Conservation (phyloP, 2,329 filamentous ascomycete genomes). For the Penicillium sclerotigenum region DNA sequence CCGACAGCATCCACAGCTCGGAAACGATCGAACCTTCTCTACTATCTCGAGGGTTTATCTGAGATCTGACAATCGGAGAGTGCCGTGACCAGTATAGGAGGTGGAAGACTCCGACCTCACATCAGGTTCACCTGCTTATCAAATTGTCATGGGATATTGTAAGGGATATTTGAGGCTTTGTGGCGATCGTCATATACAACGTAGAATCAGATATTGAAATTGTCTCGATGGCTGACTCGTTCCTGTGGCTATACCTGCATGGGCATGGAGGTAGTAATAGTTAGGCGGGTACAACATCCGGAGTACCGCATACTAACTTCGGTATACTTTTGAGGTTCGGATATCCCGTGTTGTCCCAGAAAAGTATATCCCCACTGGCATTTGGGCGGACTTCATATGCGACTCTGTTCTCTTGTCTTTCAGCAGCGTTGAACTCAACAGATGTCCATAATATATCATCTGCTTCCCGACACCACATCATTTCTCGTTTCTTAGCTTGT, state of each 20-base stretch:
- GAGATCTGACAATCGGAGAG: constrained; percentile 3
- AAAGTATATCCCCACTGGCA: not conserved
- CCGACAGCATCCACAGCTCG: not conserved
- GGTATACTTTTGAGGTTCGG: not conserved
- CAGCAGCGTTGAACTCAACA: not conserved
- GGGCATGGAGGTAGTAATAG: not conserved
- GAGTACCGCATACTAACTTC: not conserved
- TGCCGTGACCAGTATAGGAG: not conserved
- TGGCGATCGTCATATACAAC: not conserved
- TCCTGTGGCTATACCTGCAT: not conserved
- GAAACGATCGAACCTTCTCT: not conserved
- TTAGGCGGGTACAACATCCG: not conserved
- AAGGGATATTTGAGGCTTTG: not conserved
- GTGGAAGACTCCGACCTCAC: constrained; percentile 4
- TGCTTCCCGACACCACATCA: not conserved
- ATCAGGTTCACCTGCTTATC: not conserved
- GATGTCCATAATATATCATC: not conserved
- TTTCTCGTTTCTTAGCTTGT: not conserved
- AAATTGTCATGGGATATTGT: not conserved
- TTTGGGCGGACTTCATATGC: not conserved
- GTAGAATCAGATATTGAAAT: not conserved
- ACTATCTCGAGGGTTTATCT: constrained; percentile 7
- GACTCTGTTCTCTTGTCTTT: not conserved
- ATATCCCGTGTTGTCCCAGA: not conserved
- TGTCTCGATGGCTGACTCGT: not conserved